These are phyloP conservation scores for Pestalotiopsis sp. DNA, from an alignment of 2,329 filamentous ascomycete genomes.

Conservation along the genomic window DNA sequence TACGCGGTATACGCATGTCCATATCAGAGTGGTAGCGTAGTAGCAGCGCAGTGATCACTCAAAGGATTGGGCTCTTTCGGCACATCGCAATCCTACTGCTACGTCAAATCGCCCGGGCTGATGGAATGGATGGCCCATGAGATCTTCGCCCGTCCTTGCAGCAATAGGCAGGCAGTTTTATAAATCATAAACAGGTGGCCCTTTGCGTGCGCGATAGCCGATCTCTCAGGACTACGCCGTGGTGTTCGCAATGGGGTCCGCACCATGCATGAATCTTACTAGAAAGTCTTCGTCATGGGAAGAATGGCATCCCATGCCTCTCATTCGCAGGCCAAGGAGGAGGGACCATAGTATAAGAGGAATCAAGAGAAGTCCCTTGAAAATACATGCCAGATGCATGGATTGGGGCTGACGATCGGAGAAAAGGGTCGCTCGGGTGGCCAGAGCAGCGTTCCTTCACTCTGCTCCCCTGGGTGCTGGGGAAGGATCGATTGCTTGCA, in stretches of 20 bases:
- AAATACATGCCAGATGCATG: background rate
- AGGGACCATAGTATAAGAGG: background rate
- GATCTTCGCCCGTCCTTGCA: constrained; percentile 3
- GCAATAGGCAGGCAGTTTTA: background rate
- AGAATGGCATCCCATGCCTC: background rate
- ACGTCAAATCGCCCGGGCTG: background rate
- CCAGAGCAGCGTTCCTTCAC: background rate
- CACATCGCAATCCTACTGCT: background rate
- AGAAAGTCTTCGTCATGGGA: background rate
- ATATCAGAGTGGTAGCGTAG: background rate
- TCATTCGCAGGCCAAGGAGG: background rate
- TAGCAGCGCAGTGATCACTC: background rate
- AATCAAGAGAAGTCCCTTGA: background rate
- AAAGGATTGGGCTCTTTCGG: background rate
- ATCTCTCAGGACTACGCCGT: background rate
- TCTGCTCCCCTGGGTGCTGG: background rate
- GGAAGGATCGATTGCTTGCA: background rate
- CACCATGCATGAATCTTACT: background rate
- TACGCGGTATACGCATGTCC: background rate
- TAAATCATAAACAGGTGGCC: background rate
- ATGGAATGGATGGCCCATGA: background rate
- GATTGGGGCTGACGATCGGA: background rate
- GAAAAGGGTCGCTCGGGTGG: background rate
- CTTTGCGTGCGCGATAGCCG: background rate
- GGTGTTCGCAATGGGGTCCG: background rate